These are phyloP conservation scores for Malus hybrid DNA, from an alignment of 331 rosid genomes.

Conservation along the genomic window DNA sequence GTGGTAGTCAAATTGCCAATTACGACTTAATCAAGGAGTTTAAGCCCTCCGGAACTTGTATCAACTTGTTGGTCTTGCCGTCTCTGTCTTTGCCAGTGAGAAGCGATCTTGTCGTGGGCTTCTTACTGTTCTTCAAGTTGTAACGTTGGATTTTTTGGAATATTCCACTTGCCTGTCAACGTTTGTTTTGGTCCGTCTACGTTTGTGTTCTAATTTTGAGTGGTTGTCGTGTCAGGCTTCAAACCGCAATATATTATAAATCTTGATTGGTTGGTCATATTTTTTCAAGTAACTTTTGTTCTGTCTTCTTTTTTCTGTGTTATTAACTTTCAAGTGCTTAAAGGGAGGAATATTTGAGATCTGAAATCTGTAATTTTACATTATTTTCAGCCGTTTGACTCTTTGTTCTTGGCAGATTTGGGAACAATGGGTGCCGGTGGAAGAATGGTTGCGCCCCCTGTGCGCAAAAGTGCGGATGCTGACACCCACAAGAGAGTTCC, in stretches of 20 bases:
- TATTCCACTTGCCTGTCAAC: not conserved
- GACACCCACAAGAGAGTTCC: slow-evolving; percentile 52
- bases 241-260: not conserved
- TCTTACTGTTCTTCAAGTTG: not conserved
- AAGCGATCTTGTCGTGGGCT: not conserved
- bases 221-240: not conserved
- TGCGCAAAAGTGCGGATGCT: slow-evolving; percentile 27
- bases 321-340: not conserved
- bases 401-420: slow-evolving; percentile 25
- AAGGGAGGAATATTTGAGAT: not conserved
- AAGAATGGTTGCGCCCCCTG: slow-evolving; percentile 51
- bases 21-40: not conserved
- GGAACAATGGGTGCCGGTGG: slow-evolving; percentile 82
- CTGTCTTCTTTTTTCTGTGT: not conserved
- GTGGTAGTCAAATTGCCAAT: not conserved
- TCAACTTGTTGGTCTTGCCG: not conserved
- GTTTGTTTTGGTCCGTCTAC: not conserved
- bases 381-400: slow-evolving; percentile 4
- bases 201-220: not conserved
- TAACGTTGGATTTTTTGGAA: not conserved
- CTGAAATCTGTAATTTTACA: too few relatives aligned
- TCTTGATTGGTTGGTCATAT: not conserved
- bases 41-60: not conserved
- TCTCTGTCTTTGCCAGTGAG: not conserved
- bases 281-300: not conserved